Percentiles rank a stretch among this genome's conserved stretches.
Conservation (phyloP, 2,329 filamentous ascomycete species). For the Penicillium sp. region DNA sequence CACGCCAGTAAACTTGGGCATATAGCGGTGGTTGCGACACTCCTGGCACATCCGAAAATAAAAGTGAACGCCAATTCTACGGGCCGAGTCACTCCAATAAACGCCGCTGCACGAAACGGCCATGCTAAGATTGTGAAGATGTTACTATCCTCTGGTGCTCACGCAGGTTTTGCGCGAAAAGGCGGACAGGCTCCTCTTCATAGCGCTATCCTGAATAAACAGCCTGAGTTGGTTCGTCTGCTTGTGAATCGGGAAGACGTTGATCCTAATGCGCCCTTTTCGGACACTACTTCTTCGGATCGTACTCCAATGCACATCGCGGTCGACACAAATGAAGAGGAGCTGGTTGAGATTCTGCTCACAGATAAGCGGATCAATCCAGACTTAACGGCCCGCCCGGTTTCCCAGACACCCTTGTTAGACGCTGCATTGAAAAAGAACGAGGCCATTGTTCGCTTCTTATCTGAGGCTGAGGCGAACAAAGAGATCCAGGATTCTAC, state of each 20-base stretch:
- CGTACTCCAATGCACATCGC: too few relatives aligned
- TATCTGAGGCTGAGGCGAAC: slow-evolving; percentile 1
- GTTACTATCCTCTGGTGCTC: neutral
- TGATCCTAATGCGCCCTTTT: neutral
- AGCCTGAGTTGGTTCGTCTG: neutral
- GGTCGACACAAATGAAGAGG: too few relatives aligned
- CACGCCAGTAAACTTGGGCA: neutral
- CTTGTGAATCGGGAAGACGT: neutral
- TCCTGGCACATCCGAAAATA: neutral
- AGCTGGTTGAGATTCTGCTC: too few relatives aligned
- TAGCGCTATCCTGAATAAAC: neutral
- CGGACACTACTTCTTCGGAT: neutral
- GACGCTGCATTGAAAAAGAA: too few relatives aligned
- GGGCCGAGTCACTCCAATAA: too few relatives aligned
- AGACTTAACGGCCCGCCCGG: too few relatives aligned
- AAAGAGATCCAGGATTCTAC: slow-evolving; percentile 1
- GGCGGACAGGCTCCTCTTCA: neutral
- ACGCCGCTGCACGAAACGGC: neutral
- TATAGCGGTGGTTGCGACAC: neutral
- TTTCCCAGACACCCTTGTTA: too few relatives aligned
- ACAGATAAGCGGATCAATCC: too few relatives aligned
- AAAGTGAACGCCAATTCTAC: too few relatives aligned
- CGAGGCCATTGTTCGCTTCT: neutral
- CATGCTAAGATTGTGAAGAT: neutral
- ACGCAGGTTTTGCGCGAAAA: neutral